Evolutionary conservation across 345 rosid genomes (phyloP), one percentile per base, ranked within the genome.

Genomic region (Dipteronia sinensis): DNA sequence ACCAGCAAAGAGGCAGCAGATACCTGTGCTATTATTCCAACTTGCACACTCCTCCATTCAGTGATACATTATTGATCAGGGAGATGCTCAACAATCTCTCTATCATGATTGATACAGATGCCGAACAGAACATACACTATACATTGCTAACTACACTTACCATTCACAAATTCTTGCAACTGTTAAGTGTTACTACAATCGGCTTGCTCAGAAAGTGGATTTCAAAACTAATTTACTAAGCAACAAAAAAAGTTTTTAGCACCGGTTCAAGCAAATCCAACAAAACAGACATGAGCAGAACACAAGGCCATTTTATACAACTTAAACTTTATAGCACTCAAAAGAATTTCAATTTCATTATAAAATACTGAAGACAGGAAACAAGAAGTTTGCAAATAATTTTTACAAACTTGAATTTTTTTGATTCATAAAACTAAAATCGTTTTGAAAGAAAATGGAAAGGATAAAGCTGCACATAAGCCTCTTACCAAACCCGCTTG

Each of bases 401-500:
- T 42, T 53, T 29, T 10, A 58, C 56, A 78, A 78, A 27, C 59
- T 62, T 68, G 59, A 49, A 76, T 66, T 62, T 66, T 62, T 59
- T 78, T 29, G 8, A 69, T 12, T 29, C 56, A 22, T 31, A 69
- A 71, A 78, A 56, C 10, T n/a, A 72, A 69, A 70, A 72, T 72
- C 62, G 58, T 67, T 78, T 67, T 69, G n/a, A 59, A 80, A 79
- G 67, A 70, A 71, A 55, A 53, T 16, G 77, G 42, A 80, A 67
- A 77, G 56, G 63, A 79, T 67, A 69, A 73, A 84, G 79, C 69
- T 42, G 84, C 67, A 75, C 74, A 84, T 70, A 86, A 20, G 80
- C 82, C 68, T 92, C 99, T 97, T 94, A 97, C 98, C 98, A 86
- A 94, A 84, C 92, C 94, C 72, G 81, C 80, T 72, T 71, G 76